phyloP scores from a whole-genome alignment of 1,139 yeast genomes.

The Spencermartinsiella ligniputridi region DNA sequence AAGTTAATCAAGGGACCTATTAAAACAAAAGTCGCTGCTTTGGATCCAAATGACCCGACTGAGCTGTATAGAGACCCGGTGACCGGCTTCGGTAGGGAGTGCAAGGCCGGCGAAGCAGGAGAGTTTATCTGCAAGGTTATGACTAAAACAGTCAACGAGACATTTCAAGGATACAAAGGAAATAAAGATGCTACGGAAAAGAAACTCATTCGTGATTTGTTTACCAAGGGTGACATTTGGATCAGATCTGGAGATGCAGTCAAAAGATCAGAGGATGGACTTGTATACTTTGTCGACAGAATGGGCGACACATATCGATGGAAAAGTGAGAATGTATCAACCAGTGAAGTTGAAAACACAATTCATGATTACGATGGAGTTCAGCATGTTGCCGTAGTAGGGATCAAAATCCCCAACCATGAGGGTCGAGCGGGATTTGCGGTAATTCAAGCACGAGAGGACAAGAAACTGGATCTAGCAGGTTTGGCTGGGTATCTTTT shows the following conservation, averaged over 20 bases:
- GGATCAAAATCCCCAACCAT: conserved; percentile 73
- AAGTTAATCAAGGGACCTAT: conserved; percentile 2
- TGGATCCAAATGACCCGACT: conserved; percentile 78
- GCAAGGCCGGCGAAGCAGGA: conserved; percentile 64
- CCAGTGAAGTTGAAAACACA: conserved; percentile 78
- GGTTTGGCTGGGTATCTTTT: conserved; percentile 39
- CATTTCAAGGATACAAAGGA: conserved; percentile 83
- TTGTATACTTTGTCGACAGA: conserved; percentile 79
- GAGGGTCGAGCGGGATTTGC: conserved; percentile 94
- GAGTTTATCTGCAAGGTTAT: conserved; percentile 71
- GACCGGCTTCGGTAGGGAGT: conserved; percentile 54
- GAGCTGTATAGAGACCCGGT: conserved; percentile 60
- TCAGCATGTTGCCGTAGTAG: conserved; percentile 74
- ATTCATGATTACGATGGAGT: conserved; percentile 43
- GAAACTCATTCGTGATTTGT: conserved; percentile 66
- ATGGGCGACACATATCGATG: conserved; percentile 91
- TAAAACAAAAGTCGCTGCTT: conserved; percentile 44
- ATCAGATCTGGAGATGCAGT: conserved; percentile 72
- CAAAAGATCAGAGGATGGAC: conserved; percentile 58
- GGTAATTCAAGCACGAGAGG: conserved; percentile 52
- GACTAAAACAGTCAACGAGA: conserved; percentile 40
- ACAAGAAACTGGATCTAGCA: conserved; percentile 31
- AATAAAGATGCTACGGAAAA: conserved; percentile 71
- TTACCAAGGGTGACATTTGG: conserved; percentile 82
- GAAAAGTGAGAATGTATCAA: conserved; percentile 91